Evolutionary conservation across 495 filamentous ascomycete species (phyloP).

Genomic region (Annulohypoxylon maeteangense): DNA sequence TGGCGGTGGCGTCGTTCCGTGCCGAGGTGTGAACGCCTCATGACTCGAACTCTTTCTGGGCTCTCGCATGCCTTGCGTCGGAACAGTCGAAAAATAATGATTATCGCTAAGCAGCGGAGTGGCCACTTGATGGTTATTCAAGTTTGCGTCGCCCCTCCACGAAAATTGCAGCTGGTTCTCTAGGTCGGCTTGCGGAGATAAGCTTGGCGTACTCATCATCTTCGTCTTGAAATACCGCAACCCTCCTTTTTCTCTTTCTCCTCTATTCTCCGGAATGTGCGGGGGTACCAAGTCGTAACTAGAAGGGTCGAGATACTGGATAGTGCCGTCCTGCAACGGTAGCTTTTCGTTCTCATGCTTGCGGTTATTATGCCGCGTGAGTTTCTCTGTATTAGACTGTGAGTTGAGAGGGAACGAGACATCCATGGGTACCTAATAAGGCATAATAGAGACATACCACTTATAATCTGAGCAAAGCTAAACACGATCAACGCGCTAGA

Average conservation of each 20-base stretch:
- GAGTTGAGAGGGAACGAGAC: neutral
- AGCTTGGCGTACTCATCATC: neutral
- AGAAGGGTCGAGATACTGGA: constrained; percentile 22
- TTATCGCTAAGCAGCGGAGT: constrained; percentile 20
- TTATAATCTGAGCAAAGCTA: constrained; percentile 50
- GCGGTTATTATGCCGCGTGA: constrained; percentile 16
- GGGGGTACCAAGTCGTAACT: constrained; percentile 14
- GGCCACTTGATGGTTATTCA: neutral
- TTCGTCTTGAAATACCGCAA: neutral
- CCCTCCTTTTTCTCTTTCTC: constrained; percentile 9
- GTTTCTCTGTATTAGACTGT: constrained; percentile 22
- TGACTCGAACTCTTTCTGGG: neutral
- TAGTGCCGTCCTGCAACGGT: constrained; percentile 1
- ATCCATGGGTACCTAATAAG: neutral
- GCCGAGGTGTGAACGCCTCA: neutral
- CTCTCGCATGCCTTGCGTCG: neutral
- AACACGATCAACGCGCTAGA: constrained; percentile 50
- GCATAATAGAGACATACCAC: constrained; percentile 35
- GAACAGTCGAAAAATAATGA: neutral
- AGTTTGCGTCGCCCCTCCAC: constrained; percentile 9
- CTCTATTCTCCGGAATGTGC: constrained; percentile 14
- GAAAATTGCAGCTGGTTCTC: constrained; percentile 7
- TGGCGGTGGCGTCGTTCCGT: neutral
- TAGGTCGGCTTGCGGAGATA: constrained; percentile 3
- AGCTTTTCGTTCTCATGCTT: constrained; percentile 19